phyloP scores from a whole-genome alignment of 1,284 basidiomycete genomes.

The Grifola frondosa region DNA sequence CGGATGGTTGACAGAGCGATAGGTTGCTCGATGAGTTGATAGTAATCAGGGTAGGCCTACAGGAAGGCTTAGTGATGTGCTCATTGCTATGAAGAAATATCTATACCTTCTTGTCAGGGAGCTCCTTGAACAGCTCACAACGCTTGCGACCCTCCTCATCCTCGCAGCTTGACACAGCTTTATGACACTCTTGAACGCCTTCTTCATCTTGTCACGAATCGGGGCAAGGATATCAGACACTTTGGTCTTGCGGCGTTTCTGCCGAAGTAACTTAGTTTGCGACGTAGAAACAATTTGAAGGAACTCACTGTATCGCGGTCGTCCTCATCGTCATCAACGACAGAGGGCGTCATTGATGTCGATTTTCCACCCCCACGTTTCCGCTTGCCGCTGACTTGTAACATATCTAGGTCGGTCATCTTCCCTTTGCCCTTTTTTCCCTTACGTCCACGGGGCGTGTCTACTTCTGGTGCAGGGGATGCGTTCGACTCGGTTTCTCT shows the following conservation, averaged over 20 bases:
- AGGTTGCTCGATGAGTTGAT: constrained; percentile 61
- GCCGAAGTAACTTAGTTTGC: constrained; percentile 1
- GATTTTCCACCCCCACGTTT: constrained; percentile 71
- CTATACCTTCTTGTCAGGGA: constrained; percentile 69
- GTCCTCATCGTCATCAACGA: constrained; percentile 71
- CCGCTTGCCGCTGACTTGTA: constrained; percentile 56
- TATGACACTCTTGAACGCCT: constrained; percentile 81
- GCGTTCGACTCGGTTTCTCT: constrained; percentile 41
- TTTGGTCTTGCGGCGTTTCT: constrained; percentile 82
- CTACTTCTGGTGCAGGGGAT: constrained; percentile 63
- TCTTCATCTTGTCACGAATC: constrained; percentile 78
- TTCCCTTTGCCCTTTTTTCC: constrained; percentile 68
- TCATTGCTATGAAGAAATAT: not conserved
- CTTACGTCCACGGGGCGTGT: constrained; percentile 52
- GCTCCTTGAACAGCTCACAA: constrained; percentile 81
- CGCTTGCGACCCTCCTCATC: constrained; percentile 75
- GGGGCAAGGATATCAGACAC: constrained; percentile 50
- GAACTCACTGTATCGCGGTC: constrained; percentile 61
- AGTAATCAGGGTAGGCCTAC: constrained; percentile 91
- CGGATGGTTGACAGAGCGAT: constrained; percentile 89
- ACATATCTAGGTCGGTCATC: constrained; percentile 47
- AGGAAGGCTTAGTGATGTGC: constrained; percentile 10
- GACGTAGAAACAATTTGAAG: not conserved
- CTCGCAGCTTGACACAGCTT: constrained; percentile 75
- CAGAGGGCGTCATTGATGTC: constrained; percentile 73